A percentile compares a stretch with the other conserved stretches of the same genome.
Evolutionary conservation across 306 rosid species (phyloP).

Genomic region (Prunus davidiana): DNA sequence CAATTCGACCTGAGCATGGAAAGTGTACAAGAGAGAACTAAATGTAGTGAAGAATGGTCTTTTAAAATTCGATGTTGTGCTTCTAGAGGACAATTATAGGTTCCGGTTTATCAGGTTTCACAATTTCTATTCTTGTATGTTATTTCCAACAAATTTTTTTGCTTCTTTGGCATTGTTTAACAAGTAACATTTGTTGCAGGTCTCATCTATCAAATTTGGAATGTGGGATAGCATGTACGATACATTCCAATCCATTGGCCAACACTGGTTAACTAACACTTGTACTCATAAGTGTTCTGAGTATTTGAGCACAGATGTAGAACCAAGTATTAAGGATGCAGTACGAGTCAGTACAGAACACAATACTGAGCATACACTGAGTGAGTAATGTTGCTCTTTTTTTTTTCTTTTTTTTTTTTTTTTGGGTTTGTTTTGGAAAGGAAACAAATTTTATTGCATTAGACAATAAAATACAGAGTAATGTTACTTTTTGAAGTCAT

Average conservation of each 20-base stretch:
- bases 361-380: conserved; percentile 16
- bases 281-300: conserved; percentile 35
- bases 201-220: conserved; percentile 73
- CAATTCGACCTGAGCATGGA: too few species aligned
- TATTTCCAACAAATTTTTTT: background rate
- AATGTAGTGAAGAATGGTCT: background rate
- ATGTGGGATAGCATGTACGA: conserved; percentile 88
- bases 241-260: conserved; percentile 53
- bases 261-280: conserved; percentile 35
- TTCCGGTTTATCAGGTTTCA: background rate
- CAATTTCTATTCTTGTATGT: background rate
- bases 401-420: too few species aligned
- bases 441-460: too few species aligned
- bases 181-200: conserved; percentile 35
- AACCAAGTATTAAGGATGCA: conserved; percentile 35
- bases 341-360: conserved; percentile 17
- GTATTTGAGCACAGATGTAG: conserved; percentile 60
- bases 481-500: background rate
- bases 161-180: background rate
- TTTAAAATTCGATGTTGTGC: background rate
- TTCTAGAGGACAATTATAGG: background rate
- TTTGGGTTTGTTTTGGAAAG: too few species aligned
- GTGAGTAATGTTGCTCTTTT: conserved; percentile 38
- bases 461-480: too few species aligned
- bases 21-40: background rate